Percentiles rank a stretch among this genome's conserved stretches.
Conservation (phyloP, 2,329 filamentous ascomycete genomes). For the Cladosporium sp. region DNA sequence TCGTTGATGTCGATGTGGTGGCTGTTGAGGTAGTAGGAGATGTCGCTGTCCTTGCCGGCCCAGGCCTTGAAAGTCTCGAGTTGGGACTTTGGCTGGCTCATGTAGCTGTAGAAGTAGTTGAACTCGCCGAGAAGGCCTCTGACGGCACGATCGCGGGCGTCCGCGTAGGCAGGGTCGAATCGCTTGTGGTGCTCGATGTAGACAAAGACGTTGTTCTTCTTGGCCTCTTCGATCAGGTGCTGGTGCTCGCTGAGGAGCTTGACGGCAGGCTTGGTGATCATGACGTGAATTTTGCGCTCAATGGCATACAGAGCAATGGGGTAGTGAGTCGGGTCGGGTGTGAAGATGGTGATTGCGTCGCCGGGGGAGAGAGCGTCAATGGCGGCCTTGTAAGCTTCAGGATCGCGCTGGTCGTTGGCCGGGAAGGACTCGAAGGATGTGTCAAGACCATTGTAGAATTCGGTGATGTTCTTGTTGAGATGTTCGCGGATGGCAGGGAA, state of each 20-base stretch:
- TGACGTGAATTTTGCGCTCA: constrained; percentile 79
- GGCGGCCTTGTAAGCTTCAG: constrained; percentile 80
- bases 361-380: constrained; percentile 79
- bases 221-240: constrained; percentile 66
- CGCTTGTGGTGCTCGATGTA: constrained; percentile 97
- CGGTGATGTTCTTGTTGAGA: constrained; percentile 78
- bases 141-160: constrained; percentile 73
- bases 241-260: constrained; percentile 79
- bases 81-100: constrained; percentile 88
- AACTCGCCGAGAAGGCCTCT: constrained; percentile 71
- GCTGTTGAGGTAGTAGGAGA: constrained; percentile 93
- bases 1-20: constrained; percentile 93
- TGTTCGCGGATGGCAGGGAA: constrained; percentile 90
- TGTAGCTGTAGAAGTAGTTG: constrained; percentile 98
- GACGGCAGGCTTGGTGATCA: constrained; percentile 91
- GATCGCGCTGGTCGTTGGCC: constrained; percentile 66
- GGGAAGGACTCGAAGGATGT: constrained; percentile 81
- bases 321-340: constrained; percentile 87
- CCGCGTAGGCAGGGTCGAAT: constrained; percentile 87
- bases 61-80: constrained; percentile 93
- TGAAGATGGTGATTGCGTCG: constrained; percentile 94
- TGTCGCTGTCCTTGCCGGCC: constrained; percentile 89
- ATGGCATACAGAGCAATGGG: constrained; percentile 91
- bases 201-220: constrained; percentile 76
- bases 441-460: constrained; percentile 86